phyloP scores from a whole-genome alignment of 805 yeast species.

The Deakozyma indianensis region DNA sequence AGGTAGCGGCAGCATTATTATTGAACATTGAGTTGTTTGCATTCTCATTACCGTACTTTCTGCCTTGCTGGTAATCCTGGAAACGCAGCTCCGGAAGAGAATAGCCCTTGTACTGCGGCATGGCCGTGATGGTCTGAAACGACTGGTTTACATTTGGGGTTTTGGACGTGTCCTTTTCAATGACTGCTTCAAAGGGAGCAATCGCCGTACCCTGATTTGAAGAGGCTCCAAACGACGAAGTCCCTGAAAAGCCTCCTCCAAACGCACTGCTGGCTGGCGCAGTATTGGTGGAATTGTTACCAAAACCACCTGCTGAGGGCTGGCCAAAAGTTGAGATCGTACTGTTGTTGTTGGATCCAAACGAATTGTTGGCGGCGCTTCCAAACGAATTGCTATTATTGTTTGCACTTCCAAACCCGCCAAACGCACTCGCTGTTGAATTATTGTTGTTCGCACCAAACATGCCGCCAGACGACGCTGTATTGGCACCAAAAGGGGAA shows the following conservation, averaged over 20 bases:
- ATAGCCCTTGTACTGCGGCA: conserved; percentile 79
- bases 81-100: conserved; percentile 80
- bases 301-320: conserved; percentile 11
- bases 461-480: conserved; percentile 6
- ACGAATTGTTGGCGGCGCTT: conserved; percentile 11
- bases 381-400: conserved; percentile 2
- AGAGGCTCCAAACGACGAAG: conserved; percentile 25
- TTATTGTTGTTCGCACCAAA: conserved; percentile 2
- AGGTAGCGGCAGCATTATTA: conserved; percentile 14
- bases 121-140: conserved; percentile 64
- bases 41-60: conserved; percentile 41
- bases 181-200: conserved; percentile 52
- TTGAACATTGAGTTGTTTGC: conserved; percentile 12
- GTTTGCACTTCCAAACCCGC: conserved; percentile 1
- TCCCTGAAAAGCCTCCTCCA: background rate
- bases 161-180: conserved; percentile 58
- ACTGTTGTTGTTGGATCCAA: conserved; percentile 13
- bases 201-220: conserved; percentile 52
- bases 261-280: conserved; percentile 2
- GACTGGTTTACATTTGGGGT: conserved; percentile 28
- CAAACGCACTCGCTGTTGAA: background rate
- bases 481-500: conserved; percentile 5
- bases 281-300: background rate
- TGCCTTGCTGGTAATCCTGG: conserved; percentile 70
- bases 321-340: conserved; percentile 5